Evolutionary conservation across 495 filamentous ascomycete species (phyloP).

Genomic region (Tuber indicum): DNA sequence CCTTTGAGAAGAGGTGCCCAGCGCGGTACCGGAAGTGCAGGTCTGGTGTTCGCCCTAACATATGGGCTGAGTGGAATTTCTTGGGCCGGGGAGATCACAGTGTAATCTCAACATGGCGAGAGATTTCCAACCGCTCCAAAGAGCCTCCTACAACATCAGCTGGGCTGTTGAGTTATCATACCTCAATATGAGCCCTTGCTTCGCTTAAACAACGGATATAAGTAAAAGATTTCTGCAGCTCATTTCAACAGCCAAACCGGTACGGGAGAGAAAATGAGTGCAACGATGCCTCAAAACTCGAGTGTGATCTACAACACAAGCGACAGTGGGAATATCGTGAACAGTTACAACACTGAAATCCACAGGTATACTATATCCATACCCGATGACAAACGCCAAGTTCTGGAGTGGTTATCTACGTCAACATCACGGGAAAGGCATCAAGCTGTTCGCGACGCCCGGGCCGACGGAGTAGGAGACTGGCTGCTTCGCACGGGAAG

Average conservation of each 20-base stretch:
- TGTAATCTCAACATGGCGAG: no score
- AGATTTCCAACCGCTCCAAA: no score
- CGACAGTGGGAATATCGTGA: neutral
- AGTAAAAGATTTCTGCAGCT: neutral
- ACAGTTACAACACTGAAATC: neutral
- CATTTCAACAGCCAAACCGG: neutral
- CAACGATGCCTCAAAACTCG: neutral
- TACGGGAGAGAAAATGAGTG: neutral
- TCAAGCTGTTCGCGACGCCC: neutral
- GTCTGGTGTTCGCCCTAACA: no score
- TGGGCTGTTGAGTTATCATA: no score
- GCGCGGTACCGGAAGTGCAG: no score
- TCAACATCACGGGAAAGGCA: neutral
- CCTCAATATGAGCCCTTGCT: no score
- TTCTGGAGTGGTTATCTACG: neutral
- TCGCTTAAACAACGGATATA: neutral
- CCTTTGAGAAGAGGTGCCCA: no score
- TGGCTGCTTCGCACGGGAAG: neutral
- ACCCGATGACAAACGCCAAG: neutral
- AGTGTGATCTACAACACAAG: neutral
- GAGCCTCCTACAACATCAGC: no score
- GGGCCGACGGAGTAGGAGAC: neutral
- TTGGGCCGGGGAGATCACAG: no score
- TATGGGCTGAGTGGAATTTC: no score
- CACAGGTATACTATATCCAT: neutral